phyloP scores from a whole-genome alignment of 371 early-diverging fungal genomes.

The Mucor lusitanicus region DNA sequence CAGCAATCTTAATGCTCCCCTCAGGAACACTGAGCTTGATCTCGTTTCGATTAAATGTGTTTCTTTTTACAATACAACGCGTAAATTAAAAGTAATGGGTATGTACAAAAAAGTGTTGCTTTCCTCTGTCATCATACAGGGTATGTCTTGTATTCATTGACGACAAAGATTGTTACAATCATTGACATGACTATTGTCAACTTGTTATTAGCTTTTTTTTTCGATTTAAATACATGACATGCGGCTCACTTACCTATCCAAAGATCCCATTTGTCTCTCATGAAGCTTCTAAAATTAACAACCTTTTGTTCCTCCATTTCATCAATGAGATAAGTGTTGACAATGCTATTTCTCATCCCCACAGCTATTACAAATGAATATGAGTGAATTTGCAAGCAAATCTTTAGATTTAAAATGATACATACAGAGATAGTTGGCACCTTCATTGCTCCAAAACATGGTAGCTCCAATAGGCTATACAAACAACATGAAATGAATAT shows the following conservation, averaged over 20 bases:
- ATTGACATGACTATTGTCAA: constrained; percentile 12
- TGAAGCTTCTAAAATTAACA: constrained; percentile 23
- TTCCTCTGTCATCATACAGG: background rate
- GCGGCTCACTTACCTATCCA: constrained; percentile 18
- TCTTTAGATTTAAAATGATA: background rate
- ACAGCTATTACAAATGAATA: constrained; percentile 14
- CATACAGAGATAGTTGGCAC: constrained; percentile 26
- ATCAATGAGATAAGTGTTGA: constrained; percentile 30
- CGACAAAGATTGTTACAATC: constrained; percentile 12
- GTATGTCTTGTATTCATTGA: constrained; percentile 22
- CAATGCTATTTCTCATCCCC: constrained; percentile 28
- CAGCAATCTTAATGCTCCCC: no score
- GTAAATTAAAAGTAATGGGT: background rate
- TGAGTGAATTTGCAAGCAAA: background rate
- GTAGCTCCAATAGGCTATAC: constrained; percentile 19
- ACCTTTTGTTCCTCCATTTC: constrained; percentile 23
- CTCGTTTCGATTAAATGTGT: no score
- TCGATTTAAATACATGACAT: background rate
- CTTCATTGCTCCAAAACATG: constrained; percentile 16
- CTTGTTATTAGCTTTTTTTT: background rate
- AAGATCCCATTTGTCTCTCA: constrained; percentile 35
- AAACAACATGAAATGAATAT: background rate
- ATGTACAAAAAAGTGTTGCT: background rate
- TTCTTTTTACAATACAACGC: background rate
- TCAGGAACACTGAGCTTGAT: no score